Evolutionary conservation across 169 alveolate species (phyloP).

Genomic region (Plasmodium vivax): DNA sequence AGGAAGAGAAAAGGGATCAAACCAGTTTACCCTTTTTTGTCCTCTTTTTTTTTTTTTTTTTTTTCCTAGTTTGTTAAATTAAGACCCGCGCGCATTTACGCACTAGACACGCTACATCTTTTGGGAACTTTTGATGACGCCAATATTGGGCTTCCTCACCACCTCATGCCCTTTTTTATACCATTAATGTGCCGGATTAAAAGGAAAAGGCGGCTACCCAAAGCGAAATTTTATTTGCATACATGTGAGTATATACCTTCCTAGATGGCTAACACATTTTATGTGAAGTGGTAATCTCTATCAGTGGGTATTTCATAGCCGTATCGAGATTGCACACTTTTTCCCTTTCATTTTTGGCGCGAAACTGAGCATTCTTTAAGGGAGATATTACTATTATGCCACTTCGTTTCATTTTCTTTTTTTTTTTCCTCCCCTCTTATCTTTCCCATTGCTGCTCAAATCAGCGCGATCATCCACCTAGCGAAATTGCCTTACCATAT

Average conservation of each 20-base stretch:
- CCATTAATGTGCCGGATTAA: background rate
- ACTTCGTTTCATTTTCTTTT: background rate
- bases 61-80: background rate
- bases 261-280: background rate
- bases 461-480: background rate
- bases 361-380: background rate
- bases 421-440: background rate
- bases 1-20: background rate
- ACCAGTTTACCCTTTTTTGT: background rate
- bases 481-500: background rate
- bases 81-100: background rate
- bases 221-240: background rate
- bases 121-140: background rate
- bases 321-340: background rate
- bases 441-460: background rate
- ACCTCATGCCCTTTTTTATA: background rate
- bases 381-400: background rate
- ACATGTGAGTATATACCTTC: background rate
- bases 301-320: background rate
- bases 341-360: background rate
- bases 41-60: background rate
- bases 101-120: background rate
- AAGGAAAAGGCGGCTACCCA: background rate
- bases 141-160: background rate
- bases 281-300: background rate